Conservation (phyloP, 2,329 filamentous ascomycete genomes). For the Aspergillus caelatus region DNA sequence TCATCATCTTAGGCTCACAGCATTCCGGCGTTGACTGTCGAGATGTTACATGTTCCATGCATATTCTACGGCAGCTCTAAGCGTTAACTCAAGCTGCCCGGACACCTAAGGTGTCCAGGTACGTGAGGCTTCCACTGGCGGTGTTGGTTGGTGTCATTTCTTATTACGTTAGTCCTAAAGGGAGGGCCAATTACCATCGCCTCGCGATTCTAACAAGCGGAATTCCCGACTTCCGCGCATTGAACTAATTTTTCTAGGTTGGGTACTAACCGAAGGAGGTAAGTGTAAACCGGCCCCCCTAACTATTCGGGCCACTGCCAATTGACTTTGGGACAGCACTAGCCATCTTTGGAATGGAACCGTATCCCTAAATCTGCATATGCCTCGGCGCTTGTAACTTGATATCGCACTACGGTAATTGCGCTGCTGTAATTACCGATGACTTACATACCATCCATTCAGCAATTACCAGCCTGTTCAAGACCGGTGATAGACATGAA, state of each 20-base stretch:
- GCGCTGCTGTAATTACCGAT: constrained; percentile 7
- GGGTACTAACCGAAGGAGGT: background rate
- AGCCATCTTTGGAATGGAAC: constrained; percentile 18
- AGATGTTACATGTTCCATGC: constrained; percentile 39
- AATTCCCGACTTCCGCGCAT: constrained; percentile 22
- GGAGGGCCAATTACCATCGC: constrained; percentile 13
- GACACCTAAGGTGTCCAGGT: constrained; percentile 7
- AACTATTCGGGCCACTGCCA: constrained; percentile 19
- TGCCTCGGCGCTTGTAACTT: constrained; percentile 14
- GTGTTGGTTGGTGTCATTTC: constrained; percentile 14
- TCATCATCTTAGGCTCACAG: background rate
- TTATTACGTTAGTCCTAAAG: constrained; percentile 18
- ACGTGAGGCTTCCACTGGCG: background rate
- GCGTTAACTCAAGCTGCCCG: constrained; percentile 7
- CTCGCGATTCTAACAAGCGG: constrained; percentile 23
- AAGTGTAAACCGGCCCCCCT: constrained; percentile 5
- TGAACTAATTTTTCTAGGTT: constrained; percentile 13
- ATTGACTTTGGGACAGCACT: constrained; percentile 15
- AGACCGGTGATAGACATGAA: background rate
- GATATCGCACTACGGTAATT: constrained; percentile 11
- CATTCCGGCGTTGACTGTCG: background rate
- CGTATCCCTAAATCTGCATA: constrained; percentile 22
- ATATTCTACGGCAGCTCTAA: constrained; percentile 41
- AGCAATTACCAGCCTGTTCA: background rate
- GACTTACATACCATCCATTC: background rate